Base-by-base conservation (phyloP, 768 basidiomycete species). In the Boletus rubroflammeus region DNA sequence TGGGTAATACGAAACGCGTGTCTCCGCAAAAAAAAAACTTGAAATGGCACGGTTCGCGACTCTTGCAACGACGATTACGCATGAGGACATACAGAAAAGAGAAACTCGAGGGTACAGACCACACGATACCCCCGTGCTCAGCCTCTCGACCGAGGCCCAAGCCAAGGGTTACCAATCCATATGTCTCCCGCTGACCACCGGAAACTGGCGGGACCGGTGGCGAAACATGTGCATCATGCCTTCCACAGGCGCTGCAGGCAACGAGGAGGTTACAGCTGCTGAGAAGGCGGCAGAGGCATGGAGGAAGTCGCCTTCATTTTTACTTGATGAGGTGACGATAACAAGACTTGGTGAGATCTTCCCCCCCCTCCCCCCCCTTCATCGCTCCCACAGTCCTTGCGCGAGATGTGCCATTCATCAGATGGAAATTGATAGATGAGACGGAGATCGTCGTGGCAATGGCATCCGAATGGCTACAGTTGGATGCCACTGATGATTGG, bases 401-500 rank as follows among this genome's bases (percentile, higher is more conserved):
- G 41, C 57, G 39, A 44, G 47, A 56, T 56, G 50, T 59, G 58
- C 52, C 50, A 47, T 55, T 60, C 34, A 66, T 45, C 19, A 45
- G 21, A 38, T 39, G 29, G 39, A 57, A 56, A 57, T 48, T 47
- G 56, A 45, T 61, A 92, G 90, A 90, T 69, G 89, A 93, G 63
- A 81, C 84, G 10, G 84, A 88, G 55, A 78, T 78, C 26, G 74
- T 89, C 35, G 83, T 90, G 14, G 86, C 78, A 5, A 81, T 97
- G 68, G 78, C 90, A 8, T 93, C 94, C 2, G 91, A 95, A 51
- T 99, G 97, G 97, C 78, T 99, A 3, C 93, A 97, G 69, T 77
- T 99, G 36, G 97, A 99, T 72, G 86, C 92, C 8, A 75, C 82
- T 0, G 94, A 98, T 71, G 92, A 93, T 63, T 93, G 95, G 79